phyloP scores from a whole-genome alignment of 768 basidiomycete species.

The Termitomyces eurrhizus region DNA sequence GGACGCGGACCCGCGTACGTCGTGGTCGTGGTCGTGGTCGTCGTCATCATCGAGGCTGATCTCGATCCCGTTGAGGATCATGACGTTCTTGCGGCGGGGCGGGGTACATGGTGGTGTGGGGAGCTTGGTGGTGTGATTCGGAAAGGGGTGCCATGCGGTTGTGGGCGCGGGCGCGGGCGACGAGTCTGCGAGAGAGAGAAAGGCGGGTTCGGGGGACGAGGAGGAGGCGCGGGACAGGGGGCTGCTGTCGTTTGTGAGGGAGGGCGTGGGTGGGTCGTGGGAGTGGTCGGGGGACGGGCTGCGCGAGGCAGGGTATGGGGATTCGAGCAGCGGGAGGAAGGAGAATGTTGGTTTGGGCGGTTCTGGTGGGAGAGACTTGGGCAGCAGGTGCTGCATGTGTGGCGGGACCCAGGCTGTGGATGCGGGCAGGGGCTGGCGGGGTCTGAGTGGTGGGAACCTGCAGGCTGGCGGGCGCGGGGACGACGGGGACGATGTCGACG shows the following conservation, averaged over 20 bases:
- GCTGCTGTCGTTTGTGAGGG: constrained; percentile 34
- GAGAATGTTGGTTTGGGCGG: constrained; percentile 28
- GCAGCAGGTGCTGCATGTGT: constrained; percentile 30
- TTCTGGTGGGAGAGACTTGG: constrained; percentile 15
- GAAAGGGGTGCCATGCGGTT: constrained; percentile 11
- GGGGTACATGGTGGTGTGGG: background rate
- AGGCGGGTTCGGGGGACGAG: constrained; percentile 26
- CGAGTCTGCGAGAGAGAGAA: constrained; percentile 23
- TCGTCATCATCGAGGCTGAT: constrained; percentile 17
- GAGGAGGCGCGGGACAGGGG: constrained; percentile 32
- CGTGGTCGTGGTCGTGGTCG: constrained; percentile 7
- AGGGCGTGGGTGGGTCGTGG: constrained; percentile 32
- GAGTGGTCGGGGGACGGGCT: constrained; percentile 19
- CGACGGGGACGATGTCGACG: constrained; percentile 8
- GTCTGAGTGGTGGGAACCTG: constrained; percentile 1
- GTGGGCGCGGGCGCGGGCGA: background rate
- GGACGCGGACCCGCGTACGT: too few relatives aligned
- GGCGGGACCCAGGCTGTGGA: constrained; percentile 18
- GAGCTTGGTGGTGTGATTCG: background rate
- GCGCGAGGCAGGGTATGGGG: constrained; percentile 21
- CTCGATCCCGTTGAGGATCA: constrained; percentile 17
- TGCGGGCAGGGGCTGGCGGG: constrained; percentile 6
- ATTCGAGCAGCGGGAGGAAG: constrained; percentile 34
- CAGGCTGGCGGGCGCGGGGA: constrained; percentile 7
- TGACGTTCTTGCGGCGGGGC: background rate